Evolutionary conservation across 257 asterid species (phyloP).

Genomic region (Scutellaria barbata): DNA sequence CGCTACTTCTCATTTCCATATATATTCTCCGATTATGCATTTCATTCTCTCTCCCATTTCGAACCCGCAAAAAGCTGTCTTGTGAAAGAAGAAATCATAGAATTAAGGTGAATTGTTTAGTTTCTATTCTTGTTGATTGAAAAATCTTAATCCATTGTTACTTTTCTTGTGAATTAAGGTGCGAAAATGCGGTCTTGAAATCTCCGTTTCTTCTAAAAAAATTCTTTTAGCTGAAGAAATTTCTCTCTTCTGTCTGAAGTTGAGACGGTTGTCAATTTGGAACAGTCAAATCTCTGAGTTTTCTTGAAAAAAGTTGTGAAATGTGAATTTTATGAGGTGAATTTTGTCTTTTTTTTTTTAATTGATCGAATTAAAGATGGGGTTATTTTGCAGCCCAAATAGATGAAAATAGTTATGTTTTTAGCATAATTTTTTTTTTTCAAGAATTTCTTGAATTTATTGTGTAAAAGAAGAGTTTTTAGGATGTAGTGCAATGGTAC

Average conservation of each 20-base stretch:
- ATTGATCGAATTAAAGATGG: background rate
- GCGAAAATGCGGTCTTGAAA: slow-evolving; percentile 22
- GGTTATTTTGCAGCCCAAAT: slow-evolving; percentile 18
- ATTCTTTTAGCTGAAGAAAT: slow-evolving; percentile 27
- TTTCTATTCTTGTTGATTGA: background rate
- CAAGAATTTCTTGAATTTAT: background rate
- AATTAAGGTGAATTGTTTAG: slow-evolving; percentile 33
- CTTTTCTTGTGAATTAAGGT: slow-evolving; percentile 13
- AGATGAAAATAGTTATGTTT: background rate
- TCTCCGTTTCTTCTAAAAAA: background rate
- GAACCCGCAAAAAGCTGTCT: slow-evolving; percentile 35
- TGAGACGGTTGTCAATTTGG: slow-evolving; percentile 6
- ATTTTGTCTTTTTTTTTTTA: slow-evolving; percentile 16
- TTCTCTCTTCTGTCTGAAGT: background rate
- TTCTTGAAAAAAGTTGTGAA: background rate
- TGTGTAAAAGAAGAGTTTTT: slow-evolving; percentile 12
- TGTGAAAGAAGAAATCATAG: slow-evolving; percentile 40
- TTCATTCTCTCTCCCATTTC: background rate
- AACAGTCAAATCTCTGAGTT: slow-evolving; percentile 1
- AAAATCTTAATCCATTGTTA: background rate
- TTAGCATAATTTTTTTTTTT: background rate
- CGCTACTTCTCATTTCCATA: slow-evolving; percentile 35
- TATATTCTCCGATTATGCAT: slow-evolving; percentile 3
- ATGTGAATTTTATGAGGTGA: slow-evolving; percentile 10
- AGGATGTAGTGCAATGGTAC: background rate